Conservation (phyloP, 2,329 filamentous ascomycete species). For the Microsporum ferrugineum region DNA sequence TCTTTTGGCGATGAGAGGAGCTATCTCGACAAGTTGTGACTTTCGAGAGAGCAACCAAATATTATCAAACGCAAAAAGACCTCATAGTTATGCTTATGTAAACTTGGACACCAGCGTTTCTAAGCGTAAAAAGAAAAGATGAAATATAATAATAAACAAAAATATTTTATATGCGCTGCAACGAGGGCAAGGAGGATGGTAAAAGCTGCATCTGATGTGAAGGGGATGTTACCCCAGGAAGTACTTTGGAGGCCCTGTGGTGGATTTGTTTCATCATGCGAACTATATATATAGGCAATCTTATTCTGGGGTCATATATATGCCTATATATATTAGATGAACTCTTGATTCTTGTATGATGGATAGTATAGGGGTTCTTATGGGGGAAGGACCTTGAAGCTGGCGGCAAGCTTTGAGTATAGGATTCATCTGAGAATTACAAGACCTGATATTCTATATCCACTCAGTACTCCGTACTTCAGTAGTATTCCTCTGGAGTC, state of each 20-base stretch:
- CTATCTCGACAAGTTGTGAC: constrained; percentile 1
- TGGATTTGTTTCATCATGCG: neutral
- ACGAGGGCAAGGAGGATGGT: neutral
- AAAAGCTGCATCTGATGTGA: neutral
- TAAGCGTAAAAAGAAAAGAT: constrained; percentile 1
- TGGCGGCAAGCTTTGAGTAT: too few species aligned
- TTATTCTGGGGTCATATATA: too few species aligned
- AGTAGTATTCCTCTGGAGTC: too few species aligned
- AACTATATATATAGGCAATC: too few species aligned
- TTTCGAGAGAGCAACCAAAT: neutral
- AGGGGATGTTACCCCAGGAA: neutral
- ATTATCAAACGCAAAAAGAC: neutral
- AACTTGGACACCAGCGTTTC: neutral
- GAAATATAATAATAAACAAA: neutral
- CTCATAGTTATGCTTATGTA: neutral
- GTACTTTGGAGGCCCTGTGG: too few species aligned
- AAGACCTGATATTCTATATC: too few species aligned
- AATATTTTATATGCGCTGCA: neutral
- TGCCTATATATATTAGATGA: too few species aligned
- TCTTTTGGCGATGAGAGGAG: constrained; percentile 12
- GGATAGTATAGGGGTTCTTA: too few species aligned
- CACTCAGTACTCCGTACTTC: too few species aligned
- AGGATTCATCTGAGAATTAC: too few species aligned
- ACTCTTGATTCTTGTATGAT: too few species aligned
- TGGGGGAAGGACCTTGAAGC: too few species aligned